Evolutionary conservation across 192 early-diverging fungal genomes (phyloP), one percentile per base, ranked within the genome.

Genomic region (Thamnidium elegans): DNA sequence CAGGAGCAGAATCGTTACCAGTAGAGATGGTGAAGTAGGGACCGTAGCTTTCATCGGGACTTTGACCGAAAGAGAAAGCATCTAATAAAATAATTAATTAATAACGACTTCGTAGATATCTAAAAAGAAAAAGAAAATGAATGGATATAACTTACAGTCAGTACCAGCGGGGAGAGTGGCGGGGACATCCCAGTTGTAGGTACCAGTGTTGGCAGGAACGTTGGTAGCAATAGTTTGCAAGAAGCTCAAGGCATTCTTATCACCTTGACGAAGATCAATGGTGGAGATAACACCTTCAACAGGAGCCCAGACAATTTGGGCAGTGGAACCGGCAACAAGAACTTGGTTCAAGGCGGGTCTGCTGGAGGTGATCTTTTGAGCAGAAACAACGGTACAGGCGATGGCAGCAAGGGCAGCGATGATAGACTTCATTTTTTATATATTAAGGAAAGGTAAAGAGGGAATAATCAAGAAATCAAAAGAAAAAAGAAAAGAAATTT

Each of bases 131-230:
- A 23, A 23, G 7, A 30, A 63, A 9, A 43, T 8, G 20, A 58
- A 61, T 5, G 14, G 59, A 26, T 69, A 30, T 53, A 46, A 62
- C 70, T 72, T 67, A 72, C 66, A 74, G 51, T 68, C 61, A 34
- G n/a, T 55, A 55, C 67, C 72, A 20, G 72, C 45, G 31, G 63
- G 14, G 3, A 46, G 42, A 10, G 8, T 14, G 10, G 72, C 53
- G 21, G 72, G 72, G 44, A 74, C 61, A 34, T 47, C 46, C 72
- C 72, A 74, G 62, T 39, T 65, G 19, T 66, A 66, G 7, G 21
- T 19, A 14, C 26, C 23, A 15, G 34, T 11, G 8, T 36, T 14
- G 11, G 72, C 53, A 53, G 26, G n/a, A 14, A 74, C 72, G 36
- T 74, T 74, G 48, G 54, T 52, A 43, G 67, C 67, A 66, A 74